These are phyloP conservation scores for Triticum monococcum DNA, from an alignment of 176 grass and related monocot genomes.

Conservation along the genomic window DNA sequence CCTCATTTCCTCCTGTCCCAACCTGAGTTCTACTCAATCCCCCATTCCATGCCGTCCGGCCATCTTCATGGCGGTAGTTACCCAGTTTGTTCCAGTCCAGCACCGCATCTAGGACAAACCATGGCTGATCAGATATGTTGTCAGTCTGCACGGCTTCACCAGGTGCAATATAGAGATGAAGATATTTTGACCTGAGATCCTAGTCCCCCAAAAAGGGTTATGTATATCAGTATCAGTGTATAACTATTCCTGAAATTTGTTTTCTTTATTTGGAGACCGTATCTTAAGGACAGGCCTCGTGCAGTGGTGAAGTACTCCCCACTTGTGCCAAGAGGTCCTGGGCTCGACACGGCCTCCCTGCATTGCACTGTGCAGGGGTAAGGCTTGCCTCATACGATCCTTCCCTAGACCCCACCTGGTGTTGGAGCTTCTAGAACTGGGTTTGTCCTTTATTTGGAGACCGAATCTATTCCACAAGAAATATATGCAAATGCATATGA, in stretches of 20 bases:
- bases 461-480: not conserved
- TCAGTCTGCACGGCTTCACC: not conserved
- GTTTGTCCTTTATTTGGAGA: not conserved
- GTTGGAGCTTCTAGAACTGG: too few species aligned
- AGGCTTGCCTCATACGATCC: too few species aligned
- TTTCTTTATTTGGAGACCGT: not conserved
- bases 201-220: not conserved
- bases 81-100: not conserved
- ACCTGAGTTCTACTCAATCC: not conserved
- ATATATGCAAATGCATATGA: not conserved
- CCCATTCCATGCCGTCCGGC: not conserved
- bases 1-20: not conserved
- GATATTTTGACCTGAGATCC: not conserved
- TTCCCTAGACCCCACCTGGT: too few species aligned
- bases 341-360: too few species aligned
- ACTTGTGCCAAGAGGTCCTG: too few species aligned
- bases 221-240: not conserved
- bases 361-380: too few species aligned
- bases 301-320: too few species aligned
- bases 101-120: not conserved
- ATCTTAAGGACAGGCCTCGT: not conserved
- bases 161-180: not conserved
- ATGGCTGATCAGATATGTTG: not conserved
- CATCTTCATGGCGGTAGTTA: not conserved
- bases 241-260: not conserved